Conservation (phyloP, 768 basidiomycete species). For the Xerocomellus intermedius region DNA sequence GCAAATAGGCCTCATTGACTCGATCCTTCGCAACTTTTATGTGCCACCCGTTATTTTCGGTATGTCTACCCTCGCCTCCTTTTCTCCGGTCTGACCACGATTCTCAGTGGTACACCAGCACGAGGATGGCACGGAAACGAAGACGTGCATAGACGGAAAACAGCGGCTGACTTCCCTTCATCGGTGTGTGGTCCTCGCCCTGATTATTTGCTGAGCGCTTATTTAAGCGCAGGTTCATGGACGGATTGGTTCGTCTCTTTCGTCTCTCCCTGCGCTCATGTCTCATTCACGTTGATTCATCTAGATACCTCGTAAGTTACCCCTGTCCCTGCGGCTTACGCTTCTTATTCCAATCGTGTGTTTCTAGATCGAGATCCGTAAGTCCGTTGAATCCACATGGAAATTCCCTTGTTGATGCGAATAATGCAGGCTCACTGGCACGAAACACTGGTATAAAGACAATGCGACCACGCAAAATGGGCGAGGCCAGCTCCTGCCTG, state of each 20-base stretch:
- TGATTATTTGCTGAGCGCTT: not conserved
- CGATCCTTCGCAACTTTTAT: slow-evolving; percentile 75
- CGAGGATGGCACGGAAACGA: slow-evolving; percentile 64
- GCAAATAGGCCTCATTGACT: slow-evolving; percentile 75
- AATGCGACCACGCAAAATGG: slow-evolving; percentile 1
- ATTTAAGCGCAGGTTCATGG: slow-evolving; percentile 52
- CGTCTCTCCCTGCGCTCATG: not conserved
- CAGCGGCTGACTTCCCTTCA: slow-evolving; percentile 76
- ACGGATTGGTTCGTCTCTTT: slow-evolving; percentile 54
- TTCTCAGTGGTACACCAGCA: slow-evolving; percentile 45
- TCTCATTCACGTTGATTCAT: slow-evolving; percentile 8
- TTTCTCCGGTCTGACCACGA: not conserved
- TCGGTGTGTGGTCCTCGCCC: slow-evolving; percentile 41
- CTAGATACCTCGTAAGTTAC: slow-evolving; percentile 56
- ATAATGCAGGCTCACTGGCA: slow-evolving; percentile 20
- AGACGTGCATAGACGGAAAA: slow-evolving; percentile 78
- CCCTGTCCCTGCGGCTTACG: not conserved
- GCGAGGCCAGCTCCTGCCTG: slow-evolving; percentile 45
- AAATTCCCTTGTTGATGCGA: not conserved
- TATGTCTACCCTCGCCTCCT: slow-evolving; percentile 22
- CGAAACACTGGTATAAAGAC: slow-evolving; percentile 54
- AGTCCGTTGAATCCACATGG: slow-evolving; percentile 13
- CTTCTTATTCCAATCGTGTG: not conserved
- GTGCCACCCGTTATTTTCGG: slow-evolving; percentile 80
- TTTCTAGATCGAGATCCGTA: slow-evolving; percentile 46